These are phyloP conservation scores for Aspergillus sparsus DNA, from an alignment of 495 filamentous ascomycete genomes.

Conservation along the genomic window DNA sequence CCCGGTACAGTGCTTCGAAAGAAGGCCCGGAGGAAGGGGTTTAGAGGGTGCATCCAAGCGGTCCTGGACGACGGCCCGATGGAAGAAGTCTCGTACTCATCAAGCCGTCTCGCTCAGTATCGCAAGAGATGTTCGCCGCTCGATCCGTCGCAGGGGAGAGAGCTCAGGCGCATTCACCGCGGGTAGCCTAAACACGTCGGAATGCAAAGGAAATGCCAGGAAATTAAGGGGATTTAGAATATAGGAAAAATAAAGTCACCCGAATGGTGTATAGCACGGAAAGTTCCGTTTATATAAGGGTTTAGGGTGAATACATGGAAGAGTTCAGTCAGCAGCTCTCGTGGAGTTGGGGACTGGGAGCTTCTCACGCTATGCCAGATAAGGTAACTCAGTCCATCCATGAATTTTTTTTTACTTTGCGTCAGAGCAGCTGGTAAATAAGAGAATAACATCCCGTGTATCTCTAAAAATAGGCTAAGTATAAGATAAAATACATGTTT, in stretches of 20 bases:
- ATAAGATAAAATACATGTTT: conserved; percentile 8
- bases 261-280: not conserved
- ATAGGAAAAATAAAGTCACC: not conserved
- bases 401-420: not conserved
- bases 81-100: conserved; percentile 40
- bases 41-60: conserved; percentile 97
- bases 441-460: conserved; percentile 11
- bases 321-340: conserved; percentile 24
- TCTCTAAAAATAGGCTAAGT: conserved; percentile 11
- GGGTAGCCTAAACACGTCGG: conserved; percentile 22
- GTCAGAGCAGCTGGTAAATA: not conserved
- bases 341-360: conserved; percentile 22
- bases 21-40: conserved; percentile 97
- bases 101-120: conserved; percentile 40
- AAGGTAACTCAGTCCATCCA: conserved; percentile 8
- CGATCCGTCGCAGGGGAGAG: conserved; percentile 37
- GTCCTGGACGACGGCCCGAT: conserved; percentile 52
- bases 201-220: conserved; percentile 5
- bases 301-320: conserved; percentile 8
- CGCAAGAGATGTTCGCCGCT: conserved; percentile 30
- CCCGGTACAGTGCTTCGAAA: conserved; percentile 90
- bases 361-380: conserved; percentile 28
- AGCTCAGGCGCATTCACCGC: conserved; percentile 42
- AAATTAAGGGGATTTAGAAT: not conserved
- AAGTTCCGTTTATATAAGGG: not conserved